Evolutionary conservation across 2,329 filamentous ascomycete genomes (phyloP).

Genomic region (Exophiala mesophila): DNA sequence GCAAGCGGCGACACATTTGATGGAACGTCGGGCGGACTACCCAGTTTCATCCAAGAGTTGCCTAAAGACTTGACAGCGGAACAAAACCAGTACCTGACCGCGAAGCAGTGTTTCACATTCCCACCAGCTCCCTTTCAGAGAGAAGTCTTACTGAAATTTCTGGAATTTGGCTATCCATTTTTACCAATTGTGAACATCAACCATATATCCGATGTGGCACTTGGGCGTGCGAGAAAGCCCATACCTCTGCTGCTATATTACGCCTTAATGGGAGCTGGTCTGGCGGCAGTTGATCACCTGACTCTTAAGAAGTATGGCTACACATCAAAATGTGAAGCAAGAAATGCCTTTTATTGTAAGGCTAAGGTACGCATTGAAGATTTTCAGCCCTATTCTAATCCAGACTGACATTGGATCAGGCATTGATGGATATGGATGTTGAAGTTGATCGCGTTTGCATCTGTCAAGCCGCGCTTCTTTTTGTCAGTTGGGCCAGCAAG

Average conservation of each 20-base stretch:
- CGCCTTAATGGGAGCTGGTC: constrained; percentile 7
- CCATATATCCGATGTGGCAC: constrained; percentile 1
- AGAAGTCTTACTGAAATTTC: constrained; percentile 4
- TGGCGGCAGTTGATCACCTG: constrained; percentile 9
- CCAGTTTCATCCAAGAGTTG: constrained; percentile 8
- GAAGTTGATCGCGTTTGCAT: constrained; percentile 6
- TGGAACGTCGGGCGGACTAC: too few species aligned
- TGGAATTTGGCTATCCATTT: constrained; percentile 8
- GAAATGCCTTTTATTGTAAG: constrained; percentile 7
- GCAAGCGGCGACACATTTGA: too few species aligned
- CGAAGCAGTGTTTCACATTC: constrained; percentile 3
- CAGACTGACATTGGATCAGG: neutral
- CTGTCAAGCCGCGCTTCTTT: constrained; percentile 8
- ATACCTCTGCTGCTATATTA: constrained; percentile 9
- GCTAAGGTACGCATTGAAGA: constrained; percentile 7
- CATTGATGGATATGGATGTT: constrained; percentile 8
- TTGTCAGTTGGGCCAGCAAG: constrained; percentile 8
- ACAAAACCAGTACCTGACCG: constrained; percentile 4
- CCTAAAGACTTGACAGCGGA: constrained; percentile 3
- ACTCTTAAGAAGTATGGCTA: constrained; percentile 7
- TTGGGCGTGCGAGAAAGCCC: neutral
- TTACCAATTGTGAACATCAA: constrained; percentile 7
- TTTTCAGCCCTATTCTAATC: too few species aligned
- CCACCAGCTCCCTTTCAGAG: constrained; percentile 1
- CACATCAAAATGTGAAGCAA: constrained; percentile 6